Conservation (phyloP, 164 flowering plant genomes). For the Cinnamomum chago region DNA sequence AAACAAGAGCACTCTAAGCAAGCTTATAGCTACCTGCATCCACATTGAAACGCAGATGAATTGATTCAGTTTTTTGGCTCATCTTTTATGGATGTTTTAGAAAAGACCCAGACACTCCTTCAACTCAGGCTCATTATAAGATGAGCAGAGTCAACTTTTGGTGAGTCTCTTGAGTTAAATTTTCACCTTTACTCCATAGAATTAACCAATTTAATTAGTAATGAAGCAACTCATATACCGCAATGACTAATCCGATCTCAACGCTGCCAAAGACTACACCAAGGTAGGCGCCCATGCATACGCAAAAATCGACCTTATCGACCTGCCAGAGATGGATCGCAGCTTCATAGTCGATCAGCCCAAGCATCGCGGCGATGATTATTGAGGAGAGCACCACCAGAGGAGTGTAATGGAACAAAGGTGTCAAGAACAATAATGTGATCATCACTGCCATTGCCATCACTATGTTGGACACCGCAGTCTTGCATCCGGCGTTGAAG, state of each 20-base stretch:
- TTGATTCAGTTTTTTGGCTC: background rate
- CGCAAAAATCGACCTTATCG: slow-evolving; percentile 64
- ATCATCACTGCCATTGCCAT: slow-evolving; percentile 70
- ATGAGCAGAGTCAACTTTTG: background rate
- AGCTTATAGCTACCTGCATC: slow-evolving; percentile 54
- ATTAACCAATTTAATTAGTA: too few species aligned
- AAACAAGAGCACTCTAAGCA: slow-evolving; percentile 46
- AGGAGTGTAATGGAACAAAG: slow-evolving; percentile 78
- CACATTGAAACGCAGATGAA: background rate
- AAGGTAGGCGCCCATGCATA: slow-evolving; percentile 49
- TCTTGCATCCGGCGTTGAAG: slow-evolving; percentile 73
- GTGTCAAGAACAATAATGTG: slow-evolving; percentile 59
- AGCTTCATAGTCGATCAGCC: slow-evolving; percentile 62
- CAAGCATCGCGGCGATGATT: slow-evolving; percentile 66
- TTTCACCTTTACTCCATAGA: too few species aligned
- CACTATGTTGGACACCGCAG: slow-evolving; percentile 75
- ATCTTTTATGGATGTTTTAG: background rate
- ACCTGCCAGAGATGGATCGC: slow-evolving; percentile 58
- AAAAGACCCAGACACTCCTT: background rate
- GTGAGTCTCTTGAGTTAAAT: background rate
- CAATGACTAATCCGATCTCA: slow-evolving; percentile 49
- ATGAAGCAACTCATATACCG: slow-evolving; percentile 33
- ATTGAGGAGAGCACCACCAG: slow-evolving; percentile 67
- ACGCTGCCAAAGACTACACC: slow-evolving; percentile 68
- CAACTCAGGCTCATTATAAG: background rate